Evolutionary conservation across 305 asterid species (phyloP).

Genomic region (Solanum chacoense): DNA sequence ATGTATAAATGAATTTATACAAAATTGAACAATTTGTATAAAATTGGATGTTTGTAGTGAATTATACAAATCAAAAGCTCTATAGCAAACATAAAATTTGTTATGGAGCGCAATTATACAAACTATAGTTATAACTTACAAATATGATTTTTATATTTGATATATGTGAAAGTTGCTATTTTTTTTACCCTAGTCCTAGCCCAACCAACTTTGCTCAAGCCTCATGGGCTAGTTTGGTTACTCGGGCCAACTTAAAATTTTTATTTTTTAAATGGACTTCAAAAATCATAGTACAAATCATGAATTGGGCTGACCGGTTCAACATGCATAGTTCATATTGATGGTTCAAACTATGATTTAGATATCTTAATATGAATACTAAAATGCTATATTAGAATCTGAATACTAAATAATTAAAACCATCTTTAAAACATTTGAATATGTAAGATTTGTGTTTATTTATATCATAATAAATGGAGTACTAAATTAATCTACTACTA

Average conservation of each 20-base stretch:
- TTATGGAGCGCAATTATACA: too few relatives aligned
- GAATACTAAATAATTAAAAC: not conserved
- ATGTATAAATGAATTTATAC: too few relatives aligned
- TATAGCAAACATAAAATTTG: too few relatives aligned
- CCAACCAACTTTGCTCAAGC: not conserved
- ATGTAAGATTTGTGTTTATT: not conserved
- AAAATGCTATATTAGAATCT: too few relatives aligned
- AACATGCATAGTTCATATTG: not conserved
- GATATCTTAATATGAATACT: not conserved
- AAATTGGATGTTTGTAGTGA: too few relatives aligned
- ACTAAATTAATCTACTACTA: not conserved
- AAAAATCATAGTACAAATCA: not conserved
- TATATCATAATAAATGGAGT: too few relatives aligned
- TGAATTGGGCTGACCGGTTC: not conserved
- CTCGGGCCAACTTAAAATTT: not conserved
- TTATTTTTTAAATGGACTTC: not conserved
- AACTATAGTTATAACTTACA: too few relatives aligned
- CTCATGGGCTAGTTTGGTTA: not conserved
- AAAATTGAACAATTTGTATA: too few relatives aligned
- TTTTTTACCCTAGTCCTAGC: not conserved
- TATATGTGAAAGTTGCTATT: not conserved
- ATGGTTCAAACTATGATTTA: not conserved
- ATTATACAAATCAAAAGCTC: too few relatives aligned
- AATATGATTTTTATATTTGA: too few relatives aligned
- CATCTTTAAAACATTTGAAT: too few relatives aligned